These are phyloP conservation scores for Nakazawaea anatomiae DNA, from an alignment of 805 yeast species.

Conservation along the genomic window DNA sequence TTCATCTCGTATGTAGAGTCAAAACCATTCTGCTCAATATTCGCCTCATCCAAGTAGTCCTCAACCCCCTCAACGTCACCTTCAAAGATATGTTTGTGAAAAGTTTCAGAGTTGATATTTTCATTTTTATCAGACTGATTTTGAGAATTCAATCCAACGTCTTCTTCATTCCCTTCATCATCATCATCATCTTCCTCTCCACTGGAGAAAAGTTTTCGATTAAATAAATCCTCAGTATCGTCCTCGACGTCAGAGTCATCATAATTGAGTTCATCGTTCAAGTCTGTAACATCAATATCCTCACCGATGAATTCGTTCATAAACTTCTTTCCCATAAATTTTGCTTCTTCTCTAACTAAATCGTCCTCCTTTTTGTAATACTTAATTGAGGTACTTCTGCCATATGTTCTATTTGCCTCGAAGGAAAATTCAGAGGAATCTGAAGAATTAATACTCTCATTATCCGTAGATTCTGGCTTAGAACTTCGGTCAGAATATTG, in stretches of 20 bases:
- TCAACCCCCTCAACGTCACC: conserved; percentile 9
- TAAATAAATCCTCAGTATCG: conserved; percentile 32
- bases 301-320: conserved; percentile 20
- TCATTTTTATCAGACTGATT: too few species aligned
- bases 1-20: conserved; percentile 4
- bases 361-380: conserved; percentile 30
- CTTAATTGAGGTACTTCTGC: conserved; percentile 29
- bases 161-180: not conserved
- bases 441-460: conserved; percentile 4
- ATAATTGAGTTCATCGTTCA: conserved; percentile 26
- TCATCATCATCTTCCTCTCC: conserved; percentile 18
- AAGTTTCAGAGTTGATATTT: not conserved
- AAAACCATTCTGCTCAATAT: conserved; percentile 1
- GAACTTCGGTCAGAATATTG: not conserved
- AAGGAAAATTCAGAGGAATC: conserved; percentile 29
- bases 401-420: conserved; percentile 20
- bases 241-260: conserved; percentile 26
- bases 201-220: conserved; percentile 28
- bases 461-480: not conserved
- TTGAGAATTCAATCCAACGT: too few species aligned
- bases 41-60: conserved; percentile 1
- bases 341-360: conserved; percentile 19
- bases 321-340: conserved; percentile 13
- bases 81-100: not conserved
- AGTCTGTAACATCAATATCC: conserved; percentile 17